Evolutionary conservation across 108 stramenopile species (phyloP), one percentile per base, ranked within the genome.

Genomic region (Chaetoceros tenuissimus): DNA sequence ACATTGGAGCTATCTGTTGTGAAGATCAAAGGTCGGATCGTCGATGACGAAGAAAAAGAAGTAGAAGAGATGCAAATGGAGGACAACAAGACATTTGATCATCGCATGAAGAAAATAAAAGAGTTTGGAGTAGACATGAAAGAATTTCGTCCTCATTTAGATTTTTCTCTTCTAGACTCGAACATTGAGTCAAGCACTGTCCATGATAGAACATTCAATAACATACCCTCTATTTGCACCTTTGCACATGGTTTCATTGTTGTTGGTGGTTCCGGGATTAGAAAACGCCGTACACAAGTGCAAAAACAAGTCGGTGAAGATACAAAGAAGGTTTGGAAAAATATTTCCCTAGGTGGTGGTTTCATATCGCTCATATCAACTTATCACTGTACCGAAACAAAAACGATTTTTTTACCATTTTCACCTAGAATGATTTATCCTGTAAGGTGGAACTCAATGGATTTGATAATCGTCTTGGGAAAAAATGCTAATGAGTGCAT

Each of bases 331-430:
- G n/a, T n/a, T n/a, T n/a, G n/a, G n/a, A n/a, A n/a, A n/a, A n/a
- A n/a, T n/a, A n/a, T n/a, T n/a, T n/a, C n/a, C n/a, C n/a, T n/a
- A 16, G 21, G 2, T 1, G 89, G 89, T 54, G 90, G 90, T 28
- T 92, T 84, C 54, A 65, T 88, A 22, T 82, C 82, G 0, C 84
- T 87, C 53, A 53, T 83, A 7, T 84, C 85, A 17, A 48, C 81
- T n/a, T 71, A 74, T 31, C 67, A 78, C 46, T 79, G 48, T 62
- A 60, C 80, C 3, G 82, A 82, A 53, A 47, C 75, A 18, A 67
- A 69, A 43, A 88, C 90, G 18, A 52, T 92, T 31, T 86, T 74
- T 60, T 48, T 88, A 40, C 81, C 84, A 17, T 92, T 88, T 76
- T 74, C 71, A 22, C 82, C 84, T 0, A 56, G 51, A 1, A 54